Percentiles rank a stretch among this genome's conserved stretches.
Conservation (phyloP, 2,329 filamentous ascomycete genomes). For the Calonectria ilicicola region DNA sequence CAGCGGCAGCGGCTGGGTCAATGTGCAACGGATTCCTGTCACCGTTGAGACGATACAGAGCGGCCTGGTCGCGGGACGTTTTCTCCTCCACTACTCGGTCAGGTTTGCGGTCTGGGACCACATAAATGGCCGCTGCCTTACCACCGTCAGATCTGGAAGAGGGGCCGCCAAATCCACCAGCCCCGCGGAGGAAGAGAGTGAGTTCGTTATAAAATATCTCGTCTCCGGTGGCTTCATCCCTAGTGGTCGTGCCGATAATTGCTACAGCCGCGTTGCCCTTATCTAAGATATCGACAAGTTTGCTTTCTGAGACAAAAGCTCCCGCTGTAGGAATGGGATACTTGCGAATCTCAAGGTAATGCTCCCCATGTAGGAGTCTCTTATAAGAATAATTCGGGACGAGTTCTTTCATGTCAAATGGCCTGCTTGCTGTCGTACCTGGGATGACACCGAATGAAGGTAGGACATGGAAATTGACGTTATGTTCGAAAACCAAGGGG, state of each 20-base stretch:
- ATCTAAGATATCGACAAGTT: conserved; percentile 93
- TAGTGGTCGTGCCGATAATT: conserved; percentile 82
- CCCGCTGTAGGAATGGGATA: conserved; percentile 90
- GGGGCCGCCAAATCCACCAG: conserved; percentile 90
- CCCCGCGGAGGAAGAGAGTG: conserved; percentile 89
- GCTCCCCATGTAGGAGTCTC: conserved; percentile 98
- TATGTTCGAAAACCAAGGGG: conserved; percentile 70
- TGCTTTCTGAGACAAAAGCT: conserved; percentile 79
- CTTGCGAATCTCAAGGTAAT: conserved; percentile 94
- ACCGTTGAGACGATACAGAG: conserved; percentile 90
- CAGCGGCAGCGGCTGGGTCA: conserved; percentile 92
- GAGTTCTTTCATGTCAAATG: conserved; percentile 83
- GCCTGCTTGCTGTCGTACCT: conserved; percentile 83
- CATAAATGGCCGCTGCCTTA: conserved; percentile 76
- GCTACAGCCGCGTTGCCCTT: conserved; percentile 92
- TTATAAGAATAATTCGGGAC: conserved; percentile 97
- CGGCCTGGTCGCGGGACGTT: conserved; percentile 91
- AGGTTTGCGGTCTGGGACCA: conserved; percentile 82
- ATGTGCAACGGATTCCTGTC: conserved; percentile 98
- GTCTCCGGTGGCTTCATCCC: conserved; percentile 85
- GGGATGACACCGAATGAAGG: conserved; percentile 96
- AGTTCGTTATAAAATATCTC: conserved; percentile 97
- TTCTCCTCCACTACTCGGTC: conserved; percentile 88
- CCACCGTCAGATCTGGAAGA: conserved; percentile 80
- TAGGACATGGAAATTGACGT: conserved; percentile 91